Evolutionary conservation across 257 asterid genomes (phyloP).

Genomic region (Scutellaria minor): DNA sequence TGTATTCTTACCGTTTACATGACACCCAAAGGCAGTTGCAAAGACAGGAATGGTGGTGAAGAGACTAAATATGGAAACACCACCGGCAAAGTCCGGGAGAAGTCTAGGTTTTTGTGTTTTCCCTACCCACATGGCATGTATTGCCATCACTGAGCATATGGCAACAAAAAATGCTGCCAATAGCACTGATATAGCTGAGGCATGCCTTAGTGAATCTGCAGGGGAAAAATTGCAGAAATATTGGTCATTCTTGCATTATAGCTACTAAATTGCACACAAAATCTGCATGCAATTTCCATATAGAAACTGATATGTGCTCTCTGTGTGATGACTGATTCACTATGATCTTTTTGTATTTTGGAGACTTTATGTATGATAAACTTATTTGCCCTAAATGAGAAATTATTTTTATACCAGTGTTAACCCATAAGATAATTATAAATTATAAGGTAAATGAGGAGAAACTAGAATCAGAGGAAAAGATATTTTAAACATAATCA

Average conservation of each 20-base stretch:
- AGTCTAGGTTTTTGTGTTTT: slow-evolving; percentile 64
- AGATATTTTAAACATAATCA: neutral
- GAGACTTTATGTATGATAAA: neutral
- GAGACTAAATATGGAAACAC: slow-evolving; percentile 58
- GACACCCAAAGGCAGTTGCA: slow-evolving; percentile 96
- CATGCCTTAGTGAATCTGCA: slow-evolving; percentile 92
- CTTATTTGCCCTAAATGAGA: neutral
- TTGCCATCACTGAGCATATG: slow-evolving; percentile 84
- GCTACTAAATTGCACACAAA: neutral
- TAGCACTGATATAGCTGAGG: slow-evolving; percentile 86
- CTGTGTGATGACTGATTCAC: neutral
- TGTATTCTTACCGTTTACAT: slow-evolving; percentile 69
- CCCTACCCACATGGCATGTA: slow-evolving; percentile 75
- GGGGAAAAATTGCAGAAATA: slow-evolving; percentile 37
- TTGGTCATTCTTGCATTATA: slow-evolving; percentile 38
- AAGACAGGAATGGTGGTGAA: slow-evolving; percentile 92
- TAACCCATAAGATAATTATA: neutral
- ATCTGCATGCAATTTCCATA: slow-evolving; percentile 14
- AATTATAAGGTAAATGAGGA: neutral
- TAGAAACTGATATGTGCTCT: neutral
- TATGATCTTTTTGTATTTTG: neutral
- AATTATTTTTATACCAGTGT: neutral
- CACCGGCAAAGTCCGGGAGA: slow-evolving; percentile 68
- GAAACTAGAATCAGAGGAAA: neutral
- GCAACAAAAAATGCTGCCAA: slow-evolving; percentile 82